Evolutionary conservation across 2,329 filamentous ascomycete species (phyloP).

Genomic region (Podosphaera xanthii): DNA sequence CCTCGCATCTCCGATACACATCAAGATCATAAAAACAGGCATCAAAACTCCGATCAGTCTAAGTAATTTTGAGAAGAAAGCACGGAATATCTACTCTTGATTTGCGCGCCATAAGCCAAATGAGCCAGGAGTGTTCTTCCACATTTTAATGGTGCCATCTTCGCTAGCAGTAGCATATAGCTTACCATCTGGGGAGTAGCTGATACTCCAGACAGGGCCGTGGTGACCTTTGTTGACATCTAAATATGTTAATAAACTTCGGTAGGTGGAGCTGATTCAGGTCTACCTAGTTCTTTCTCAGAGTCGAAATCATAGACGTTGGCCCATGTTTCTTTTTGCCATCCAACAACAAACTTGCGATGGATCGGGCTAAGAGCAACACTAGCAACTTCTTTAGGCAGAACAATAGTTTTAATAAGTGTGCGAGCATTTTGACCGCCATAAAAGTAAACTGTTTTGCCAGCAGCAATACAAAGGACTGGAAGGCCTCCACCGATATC

Average conservation of each 20-base stretch:
- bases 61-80: not conserved
- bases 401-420: conserved; percentile 55
- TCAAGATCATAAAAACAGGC: not conserved
- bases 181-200: conserved; percentile 87
- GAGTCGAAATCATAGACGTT: conserved; percentile 77
- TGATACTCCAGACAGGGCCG: conserved; percentile 87
- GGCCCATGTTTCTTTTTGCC: conserved; percentile 89
- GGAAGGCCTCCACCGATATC: conserved; percentile 45
- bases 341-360: conserved; percentile 70
- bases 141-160: conserved; percentile 91
- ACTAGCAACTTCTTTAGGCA: conserved; percentile 71
- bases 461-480: conserved; percentile 76
- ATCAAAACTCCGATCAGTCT: not conserved
- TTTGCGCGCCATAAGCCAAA: conserved; percentile 34
- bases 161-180: conserved; percentile 92
- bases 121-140: conserved; percentile 45
- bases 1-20: not conserved
- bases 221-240: conserved; percentile 95
- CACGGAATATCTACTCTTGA: conserved; percentile 3
- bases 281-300: conserved; percentile 50
- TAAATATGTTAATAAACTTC: conserved; percentile 15
- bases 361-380: conserved; percentile 68
- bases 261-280: not conserved
- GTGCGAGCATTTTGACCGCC: conserved; percentile 47
- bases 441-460: conserved; percentile 85